Conservation (phyloP, 2,329 filamentous ascomycete genomes). For the Diaporthe sp. region DNA sequence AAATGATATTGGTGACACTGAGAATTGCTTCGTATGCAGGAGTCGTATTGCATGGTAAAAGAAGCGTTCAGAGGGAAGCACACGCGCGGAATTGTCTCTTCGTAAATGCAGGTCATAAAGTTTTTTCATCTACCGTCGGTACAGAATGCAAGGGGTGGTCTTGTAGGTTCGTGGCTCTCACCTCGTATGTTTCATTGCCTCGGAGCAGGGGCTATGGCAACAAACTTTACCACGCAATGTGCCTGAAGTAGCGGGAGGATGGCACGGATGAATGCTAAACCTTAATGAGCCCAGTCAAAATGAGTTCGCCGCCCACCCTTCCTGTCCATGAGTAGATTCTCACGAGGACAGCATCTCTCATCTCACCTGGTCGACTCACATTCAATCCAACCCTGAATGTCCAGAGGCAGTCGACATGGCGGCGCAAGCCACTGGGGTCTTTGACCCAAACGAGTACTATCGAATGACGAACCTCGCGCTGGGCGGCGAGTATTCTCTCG, state of each 20-base stretch:
- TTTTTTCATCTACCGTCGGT: conserved; percentile 14
- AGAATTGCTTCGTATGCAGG: background rate
- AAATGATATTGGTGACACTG: background rate
- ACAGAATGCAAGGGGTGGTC: background rate
- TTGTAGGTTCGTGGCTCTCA: conserved; percentile 21
- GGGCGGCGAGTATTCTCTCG: conserved; percentile 22
- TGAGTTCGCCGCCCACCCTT: background rate
- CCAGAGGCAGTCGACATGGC: conserved; percentile 17
- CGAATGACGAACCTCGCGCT: conserved; percentile 27
- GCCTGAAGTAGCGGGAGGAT: conserved; percentile 4
- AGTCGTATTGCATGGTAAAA: background rate
- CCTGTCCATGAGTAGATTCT: background rate
- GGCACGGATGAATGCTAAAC: conserved; percentile 18
- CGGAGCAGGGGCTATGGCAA: conserved; percentile 13
- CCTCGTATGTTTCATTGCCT: conserved; percentile 19
- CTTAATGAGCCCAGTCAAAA: conserved; percentile 15
- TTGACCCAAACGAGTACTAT: conserved; percentile 28
- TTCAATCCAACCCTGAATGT: conserved; percentile 1
- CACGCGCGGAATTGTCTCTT: background rate
- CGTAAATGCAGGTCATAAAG: background rate
- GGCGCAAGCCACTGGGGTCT: conserved; percentile 25
- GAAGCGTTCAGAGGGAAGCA: background rate
- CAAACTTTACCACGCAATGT: conserved; percentile 12
- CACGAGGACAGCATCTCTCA: background rate
- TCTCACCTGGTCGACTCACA: background rate